Evolutionary conservation across 2,329 filamentous ascomycete genomes (phyloP).

Genomic region (Orbilia brochopaga): DNA sequence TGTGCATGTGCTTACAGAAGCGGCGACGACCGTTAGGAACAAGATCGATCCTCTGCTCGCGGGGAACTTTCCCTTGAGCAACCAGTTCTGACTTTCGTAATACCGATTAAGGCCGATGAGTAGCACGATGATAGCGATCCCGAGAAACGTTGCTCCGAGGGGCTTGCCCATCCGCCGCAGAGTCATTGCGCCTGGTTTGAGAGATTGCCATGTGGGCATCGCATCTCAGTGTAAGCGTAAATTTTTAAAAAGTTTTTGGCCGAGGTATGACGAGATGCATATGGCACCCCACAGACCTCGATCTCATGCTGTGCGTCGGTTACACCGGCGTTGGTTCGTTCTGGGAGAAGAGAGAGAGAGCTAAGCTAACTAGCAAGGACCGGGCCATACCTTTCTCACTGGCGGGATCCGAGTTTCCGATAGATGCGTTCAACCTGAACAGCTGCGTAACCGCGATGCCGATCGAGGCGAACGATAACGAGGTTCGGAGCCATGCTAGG

Average conservation of each 20-base stretch:
- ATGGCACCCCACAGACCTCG: conserved; percentile 53
- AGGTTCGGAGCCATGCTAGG: conserved; percentile 82
- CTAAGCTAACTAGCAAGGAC: too few relatives aligned
- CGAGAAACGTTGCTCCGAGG: conserved; percentile 77
- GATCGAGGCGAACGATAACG: conserved; percentile 79
- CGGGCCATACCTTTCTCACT: conserved; percentile 45
- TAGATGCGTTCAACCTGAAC: conserved; percentile 77
- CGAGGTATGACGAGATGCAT: conserved; percentile 27
- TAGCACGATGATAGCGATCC: conserved; percentile 75
- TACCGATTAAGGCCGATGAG: conserved; percentile 76
- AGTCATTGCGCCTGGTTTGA: conserved; percentile 56
- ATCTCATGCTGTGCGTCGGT: conserved; percentile 56
- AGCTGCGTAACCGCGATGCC: conserved; percentile 79
- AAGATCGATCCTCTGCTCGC: conserved; percentile 77
- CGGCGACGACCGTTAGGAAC: conserved; percentile 69
- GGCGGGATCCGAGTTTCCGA: conserved; percentile 57
- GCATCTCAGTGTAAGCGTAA: conserved; percentile 41
- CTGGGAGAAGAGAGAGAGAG: conserved; percentile 46
- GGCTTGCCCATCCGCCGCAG: conserved; percentile 73
- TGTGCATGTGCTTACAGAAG: conserved; percentile 35
- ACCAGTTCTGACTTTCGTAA: conserved; percentile 78
- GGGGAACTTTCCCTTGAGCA: conserved; percentile 79
- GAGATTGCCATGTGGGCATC: conserved; percentile 49
- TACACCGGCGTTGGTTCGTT: conserved; percentile 54
- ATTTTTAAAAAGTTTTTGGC: neutral